Percentiles rank a stretch among this genome's conserved stretches.
Evolutionary conservation across 306 rosid species (phyloP).

Genomic region (Mucuna pruriens): DNA sequence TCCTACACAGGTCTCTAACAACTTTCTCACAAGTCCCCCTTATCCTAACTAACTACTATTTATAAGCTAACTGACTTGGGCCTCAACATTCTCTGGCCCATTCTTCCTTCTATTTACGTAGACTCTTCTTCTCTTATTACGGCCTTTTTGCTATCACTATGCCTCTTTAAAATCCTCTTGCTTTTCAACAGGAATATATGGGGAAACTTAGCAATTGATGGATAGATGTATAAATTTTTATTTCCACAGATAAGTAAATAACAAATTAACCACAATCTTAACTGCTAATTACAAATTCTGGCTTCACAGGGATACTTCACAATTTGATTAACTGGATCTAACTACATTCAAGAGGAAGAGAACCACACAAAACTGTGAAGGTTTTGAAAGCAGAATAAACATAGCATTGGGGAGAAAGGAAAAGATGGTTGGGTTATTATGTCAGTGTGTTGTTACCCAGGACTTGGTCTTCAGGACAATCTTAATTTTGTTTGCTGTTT

Average conservation of each 20-base stretch:
- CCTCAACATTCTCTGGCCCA: too few species aligned
- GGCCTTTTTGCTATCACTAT: too few species aligned
- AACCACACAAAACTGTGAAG: background rate
- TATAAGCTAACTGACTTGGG: too few species aligned
- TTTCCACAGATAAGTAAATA: background rate
- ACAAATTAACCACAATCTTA: background rate
- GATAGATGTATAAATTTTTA: background rate
- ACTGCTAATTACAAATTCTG: background rate
- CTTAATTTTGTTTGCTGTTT: background rate
- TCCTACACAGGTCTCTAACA: too few species aligned
- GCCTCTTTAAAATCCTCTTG: background rate
- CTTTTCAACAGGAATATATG: background rate
- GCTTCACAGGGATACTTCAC: background rate
- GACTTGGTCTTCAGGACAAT: background rate
- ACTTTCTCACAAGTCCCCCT: too few species aligned
- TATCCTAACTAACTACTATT: too few species aligned
- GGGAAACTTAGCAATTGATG: background rate
- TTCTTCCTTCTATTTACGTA: too few species aligned
- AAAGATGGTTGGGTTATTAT: background rate
- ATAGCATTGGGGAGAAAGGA: background rate
- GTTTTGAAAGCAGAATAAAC: background rate
- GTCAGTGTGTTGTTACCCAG: background rate
- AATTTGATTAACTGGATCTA: background rate
- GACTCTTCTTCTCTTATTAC: too few species aligned
- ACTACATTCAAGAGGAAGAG: background rate